These are phyloP conservation scores for Furcasterigmium furcatum DNA, from an alignment of 2,329 filamentous ascomycete species.

Conservation along the genomic window DNA sequence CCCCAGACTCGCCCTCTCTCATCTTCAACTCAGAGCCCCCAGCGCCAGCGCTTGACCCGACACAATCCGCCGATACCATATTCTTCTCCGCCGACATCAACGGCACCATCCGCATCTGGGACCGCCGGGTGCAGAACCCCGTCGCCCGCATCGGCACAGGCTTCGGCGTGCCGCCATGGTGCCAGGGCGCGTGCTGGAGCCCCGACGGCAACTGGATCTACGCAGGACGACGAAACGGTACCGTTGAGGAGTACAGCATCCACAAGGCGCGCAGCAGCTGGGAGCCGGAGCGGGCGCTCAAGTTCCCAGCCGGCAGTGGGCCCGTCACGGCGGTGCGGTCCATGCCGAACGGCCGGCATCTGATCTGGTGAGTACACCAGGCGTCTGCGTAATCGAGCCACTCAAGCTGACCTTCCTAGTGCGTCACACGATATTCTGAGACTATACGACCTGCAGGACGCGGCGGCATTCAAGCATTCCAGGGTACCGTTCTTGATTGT, in stretches of 20 bases:
- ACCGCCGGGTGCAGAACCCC: slow-evolving; percentile 71
- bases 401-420: slow-evolving; percentile 37
- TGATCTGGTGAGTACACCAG: slow-evolving; percentile 61
- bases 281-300: slow-evolving; percentile 74
- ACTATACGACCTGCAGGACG: slow-evolving; percentile 80
- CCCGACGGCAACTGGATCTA: slow-evolving; percentile 95
- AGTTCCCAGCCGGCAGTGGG: slow-evolving; percentile 85
- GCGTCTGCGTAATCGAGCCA: slow-evolving; percentile 30
- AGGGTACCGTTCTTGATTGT: slow-evolving; percentile 95
- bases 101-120: slow-evolving; percentile 90
- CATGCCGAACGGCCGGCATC: slow-evolving; percentile 90
- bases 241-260: slow-evolving; percentile 90
- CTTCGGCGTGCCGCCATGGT: slow-evolving; percentile 85
- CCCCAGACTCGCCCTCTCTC: slow-evolving; percentile 28
- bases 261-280: slow-evolving; percentile 69
- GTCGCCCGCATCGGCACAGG: slow-evolving; percentile 75
- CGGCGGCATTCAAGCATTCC: slow-evolving; percentile 64
- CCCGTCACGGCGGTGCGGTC: slow-evolving; percentile 82
- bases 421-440: slow-evolving; percentile 92
- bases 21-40: slow-evolving; percentile 32
- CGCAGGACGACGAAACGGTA: slow-evolving; percentile 83
- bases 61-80: slow-evolving; percentile 67
- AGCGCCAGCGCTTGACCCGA: slow-evolving; percentile 43
- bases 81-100: slow-evolving; percentile 89
- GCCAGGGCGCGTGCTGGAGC: slow-evolving; percentile 95